Base-by-base conservation (phyloP, 2,329 filamentous ascomycete species). In the Cladosporium sp. region DNA sequence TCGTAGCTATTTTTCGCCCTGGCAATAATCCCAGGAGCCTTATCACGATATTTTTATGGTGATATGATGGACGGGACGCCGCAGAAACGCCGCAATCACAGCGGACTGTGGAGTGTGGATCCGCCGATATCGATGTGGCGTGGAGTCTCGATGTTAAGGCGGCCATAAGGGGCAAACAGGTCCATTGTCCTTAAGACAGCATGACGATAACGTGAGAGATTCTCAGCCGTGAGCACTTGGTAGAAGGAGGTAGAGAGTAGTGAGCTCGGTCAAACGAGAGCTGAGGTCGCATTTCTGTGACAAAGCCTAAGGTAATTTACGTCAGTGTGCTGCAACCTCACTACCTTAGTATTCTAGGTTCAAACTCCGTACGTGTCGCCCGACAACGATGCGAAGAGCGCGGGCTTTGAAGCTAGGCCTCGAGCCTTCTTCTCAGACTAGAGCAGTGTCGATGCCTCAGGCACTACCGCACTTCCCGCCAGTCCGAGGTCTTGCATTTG, bases 91-190 rank as follows among this genome's bases (percentile, higher is more conserved):
- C 61, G 61, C 51, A 41, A 57, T 41, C 41, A 57, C 26, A 12
- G 24, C 55, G 49, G 60, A 55, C 51, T 64, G 51, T 64, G 51
- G 61, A 47, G 15, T 47, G 51, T 64, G 61, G 61, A 64, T 55
- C 61, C 61, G n/a, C 21, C 36, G 28, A 62, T 62, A 52, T 41
- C 36, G 41, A 34, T 21, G 18, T 55, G 52, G 52, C 32, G 52
- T 55, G 52, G 52, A 55, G 52, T 55, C 52, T 32, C 52, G n/a
- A 21, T 55, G 52, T 21, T 55, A 1, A 34, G 28, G 26, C 52
- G 28, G 32, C 52, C 52, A 18, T 18, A 55, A 55, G 32, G 52
- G 32, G 52, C 18, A 30, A 55, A 21, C 15, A 11, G 14, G 24
- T 28, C 28, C 49, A 28, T 52, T 28, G 24, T 52, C 5, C 24